Percentiles rank a stretch among this genome's conserved stretches.
Conservation (phyloP, 805 yeast species). For the Pichia membranifaciens region DNA sequence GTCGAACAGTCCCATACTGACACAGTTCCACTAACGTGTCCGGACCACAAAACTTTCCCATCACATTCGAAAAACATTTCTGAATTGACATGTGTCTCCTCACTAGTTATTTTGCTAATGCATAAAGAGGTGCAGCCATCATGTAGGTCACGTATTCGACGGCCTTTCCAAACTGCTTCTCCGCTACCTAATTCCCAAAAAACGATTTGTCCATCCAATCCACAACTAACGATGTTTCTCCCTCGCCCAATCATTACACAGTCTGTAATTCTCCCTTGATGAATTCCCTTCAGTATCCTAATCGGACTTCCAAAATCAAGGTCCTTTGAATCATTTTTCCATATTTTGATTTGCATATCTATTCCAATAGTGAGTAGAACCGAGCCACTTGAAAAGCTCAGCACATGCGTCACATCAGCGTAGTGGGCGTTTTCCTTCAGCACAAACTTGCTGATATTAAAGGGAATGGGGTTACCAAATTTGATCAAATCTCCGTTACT, state of each 20-base stretch:
- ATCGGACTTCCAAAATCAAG: slow-evolving; percentile 33
- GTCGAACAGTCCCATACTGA: slow-evolving; percentile 38
- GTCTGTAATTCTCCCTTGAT: slow-evolving; percentile 43
- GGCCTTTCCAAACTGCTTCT: slow-evolving; percentile 34
- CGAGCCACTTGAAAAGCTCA: slow-evolving; percentile 58
- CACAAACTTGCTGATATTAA: background rate
- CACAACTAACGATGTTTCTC: slow-evolving; percentile 54
- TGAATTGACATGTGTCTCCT: background rate
- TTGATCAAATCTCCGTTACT: slow-evolving; percentile 5
- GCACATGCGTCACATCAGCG: slow-evolving; percentile 37
- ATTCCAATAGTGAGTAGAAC: slow-evolving; percentile 53
- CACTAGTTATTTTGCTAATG: background rate
- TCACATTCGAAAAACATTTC: slow-evolving; percentile 42
- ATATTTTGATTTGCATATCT: slow-evolving; percentile 55
- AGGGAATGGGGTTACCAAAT: slow-evolving; percentile 1
- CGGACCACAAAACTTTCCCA: slow-evolving; percentile 40
- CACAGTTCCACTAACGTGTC: slow-evolving; percentile 35
- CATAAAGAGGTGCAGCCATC: slow-evolving; percentile 32
- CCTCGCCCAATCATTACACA: slow-evolving; percentile 56
- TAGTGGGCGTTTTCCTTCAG: slow-evolving; percentile 32
- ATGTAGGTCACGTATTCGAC: slow-evolving; percentile 28
- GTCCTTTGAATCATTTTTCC: slow-evolving; percentile 43
- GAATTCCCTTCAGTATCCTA: slow-evolving; percentile 44
- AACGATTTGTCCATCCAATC: slow-evolving; percentile 48
- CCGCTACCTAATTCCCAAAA: slow-evolving; percentile 72